Evolutionary conservation across 208 protist species (phyloP), one percentile per base, ranked within the genome.

Genomic region (Wallacemonas sp.): DNA sequence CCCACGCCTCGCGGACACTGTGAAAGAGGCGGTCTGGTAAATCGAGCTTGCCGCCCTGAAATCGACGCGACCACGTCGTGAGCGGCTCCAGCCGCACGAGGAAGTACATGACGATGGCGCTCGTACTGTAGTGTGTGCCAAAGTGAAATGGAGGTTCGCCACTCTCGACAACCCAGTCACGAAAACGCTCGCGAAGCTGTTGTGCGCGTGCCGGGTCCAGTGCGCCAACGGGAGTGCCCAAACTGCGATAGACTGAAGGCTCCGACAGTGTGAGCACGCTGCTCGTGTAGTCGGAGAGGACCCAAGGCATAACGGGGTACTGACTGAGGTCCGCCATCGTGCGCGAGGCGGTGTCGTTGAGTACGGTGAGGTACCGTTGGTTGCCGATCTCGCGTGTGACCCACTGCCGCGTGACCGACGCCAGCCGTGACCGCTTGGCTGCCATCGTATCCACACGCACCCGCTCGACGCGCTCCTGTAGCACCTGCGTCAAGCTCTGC

Each of bases 21-120:
- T 97, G 77, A 72, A 99, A 99, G 61, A 98, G 83, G 30, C 97
- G 84, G 62, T 98, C 96, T 0, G 96, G 78, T 36, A 92, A 74
- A 72, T 99, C 97, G 8, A 97, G 74, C 33, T 67, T 63, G 8
- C 96, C 97, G 29, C 95, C 92, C 58, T 97, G 92, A 58, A 86
- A 96, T 30, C 79, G 62, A 1, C 85, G 72, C 21, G 90, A 81
- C 23, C 91, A 73, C 12, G 76, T 80, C 0, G 97, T 98, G 78
- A 99, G 99, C 16, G 98, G 98, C 78, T 99, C 89, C 24, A 99
- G 60, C 36, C 98, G 92, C 8, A 99, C 74, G 12, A 99, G 79
- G 65, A 95, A 99, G 68, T 97, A 94, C 29, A 99, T 69, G 23
- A 99, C 98, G 30, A 97, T 85, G 5, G 83, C 95, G 9, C 95